Percentiles rank a stretch among this genome's conserved stretches.
Conservation (phyloP, 2,329 filamentous ascomycete genomes). For the Fusarium mexicanum region DNA sequence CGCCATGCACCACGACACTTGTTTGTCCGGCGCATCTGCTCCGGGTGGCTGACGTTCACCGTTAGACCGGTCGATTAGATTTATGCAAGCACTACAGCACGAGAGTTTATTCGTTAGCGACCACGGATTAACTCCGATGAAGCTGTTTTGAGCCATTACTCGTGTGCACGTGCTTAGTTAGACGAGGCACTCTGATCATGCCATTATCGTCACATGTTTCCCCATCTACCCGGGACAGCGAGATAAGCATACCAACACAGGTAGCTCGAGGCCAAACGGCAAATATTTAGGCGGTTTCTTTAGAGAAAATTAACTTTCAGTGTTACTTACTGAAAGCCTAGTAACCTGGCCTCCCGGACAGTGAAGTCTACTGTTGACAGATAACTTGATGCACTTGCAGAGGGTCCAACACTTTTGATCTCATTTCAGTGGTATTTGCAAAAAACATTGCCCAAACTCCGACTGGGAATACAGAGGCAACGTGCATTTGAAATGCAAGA, state of each 20-base stretch:
- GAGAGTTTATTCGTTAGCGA: background rate
- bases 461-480: too few species aligned
- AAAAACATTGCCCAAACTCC: too few species aligned
- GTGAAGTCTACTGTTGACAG: background rate
- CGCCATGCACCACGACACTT: background rate
- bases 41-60: background rate
- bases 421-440: too few species aligned
- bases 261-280: too few species aligned
- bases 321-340: accelerated
- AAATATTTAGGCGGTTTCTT: background rate
- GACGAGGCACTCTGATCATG: background rate
- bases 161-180: background rate
- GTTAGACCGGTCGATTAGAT: background rate
- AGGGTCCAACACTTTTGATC: accelerated
- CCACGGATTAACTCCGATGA: background rate
- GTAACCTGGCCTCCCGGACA: accelerated
- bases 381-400: background rate
- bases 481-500: background rate
- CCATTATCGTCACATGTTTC: background rate
- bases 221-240: background rate
- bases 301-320: accelerated
- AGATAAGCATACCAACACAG: background rate
- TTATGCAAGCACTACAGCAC: background rate
- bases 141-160: background rate
- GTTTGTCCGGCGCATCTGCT: background rate